Conservation (phyloP, 2,329 filamentous ascomycete species). For the Penicillium sp. region DNA sequence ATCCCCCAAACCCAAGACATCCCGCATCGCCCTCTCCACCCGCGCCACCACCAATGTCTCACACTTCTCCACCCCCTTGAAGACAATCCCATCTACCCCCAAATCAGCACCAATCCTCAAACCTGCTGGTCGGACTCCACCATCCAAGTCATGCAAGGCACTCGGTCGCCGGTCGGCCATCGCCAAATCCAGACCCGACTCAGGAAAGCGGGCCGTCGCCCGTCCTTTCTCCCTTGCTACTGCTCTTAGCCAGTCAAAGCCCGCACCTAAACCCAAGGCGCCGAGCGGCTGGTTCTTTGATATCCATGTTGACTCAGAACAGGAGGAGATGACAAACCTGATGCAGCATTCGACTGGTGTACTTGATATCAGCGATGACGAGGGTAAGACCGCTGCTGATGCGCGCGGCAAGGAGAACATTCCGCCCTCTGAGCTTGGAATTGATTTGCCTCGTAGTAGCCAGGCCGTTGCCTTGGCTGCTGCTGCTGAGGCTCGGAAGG, state of each 20-base stretch:
- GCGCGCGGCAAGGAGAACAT: conserved; percentile 89
- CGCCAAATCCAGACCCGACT: conserved; percentile 69
- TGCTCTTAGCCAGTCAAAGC: conserved; percentile 63
- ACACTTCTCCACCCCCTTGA: conserved; percentile 26
- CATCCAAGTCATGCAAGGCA: conserved; percentile 68
- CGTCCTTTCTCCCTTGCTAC: conserved; percentile 81
- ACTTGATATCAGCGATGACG: conserved; percentile 87
- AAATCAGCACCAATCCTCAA: conserved; percentile 60
- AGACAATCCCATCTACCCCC: conserved; percentile 38
- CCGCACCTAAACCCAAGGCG: conserved; percentile 47
- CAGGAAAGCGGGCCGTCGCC: conserved; percentile 50
- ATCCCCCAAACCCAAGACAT: conserved; percentile 53
- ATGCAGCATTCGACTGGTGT: conserved; percentile 87
- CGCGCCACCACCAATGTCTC: conserved; percentile 22
- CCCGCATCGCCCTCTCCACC: conserved; percentile 37
- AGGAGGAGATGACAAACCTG: conserved; percentile 88
- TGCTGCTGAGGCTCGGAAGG: conserved; percentile 37
- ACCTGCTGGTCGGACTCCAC: conserved; percentile 80
- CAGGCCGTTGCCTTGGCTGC: conserved; percentile 16
- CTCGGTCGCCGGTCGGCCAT: conserved; percentile 66
- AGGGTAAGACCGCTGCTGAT: conserved; percentile 59
- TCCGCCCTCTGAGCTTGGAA: conserved; percentile 64
- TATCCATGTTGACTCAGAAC: conserved; percentile 88
- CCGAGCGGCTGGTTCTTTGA: conserved; percentile 75
- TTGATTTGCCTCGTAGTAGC: conserved; percentile 56